These are phyloP conservation scores for Babesia gibsoni DNA, from an alignment of 169 alveolate species.

Conservation along the genomic window DNA sequence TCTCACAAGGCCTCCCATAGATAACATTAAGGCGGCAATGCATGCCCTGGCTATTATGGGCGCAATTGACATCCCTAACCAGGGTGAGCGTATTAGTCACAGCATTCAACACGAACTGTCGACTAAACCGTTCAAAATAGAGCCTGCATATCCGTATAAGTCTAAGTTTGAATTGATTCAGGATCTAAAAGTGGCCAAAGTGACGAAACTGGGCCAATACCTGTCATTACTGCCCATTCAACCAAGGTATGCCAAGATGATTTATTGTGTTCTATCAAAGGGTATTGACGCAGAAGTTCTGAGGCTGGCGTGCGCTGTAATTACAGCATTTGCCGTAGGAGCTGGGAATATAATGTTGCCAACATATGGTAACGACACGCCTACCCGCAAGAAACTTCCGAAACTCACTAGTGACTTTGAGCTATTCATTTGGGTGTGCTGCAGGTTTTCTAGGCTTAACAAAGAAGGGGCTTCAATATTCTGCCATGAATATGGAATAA, in stretches of 20 bases:
- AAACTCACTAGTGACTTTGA: constrained; percentile 37
- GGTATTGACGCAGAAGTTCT: neutral
- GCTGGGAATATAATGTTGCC: constrained; percentile 18
- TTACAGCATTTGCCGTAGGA: constrained; percentile 36
- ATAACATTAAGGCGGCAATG: constrained; percentile 31
- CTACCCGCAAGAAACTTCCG: neutral
- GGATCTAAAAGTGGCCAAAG: neutral
- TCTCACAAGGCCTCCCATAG: constrained; percentile 50
- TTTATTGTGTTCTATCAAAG: constrained; percentile 21
- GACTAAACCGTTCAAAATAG: constrained; percentile 11
- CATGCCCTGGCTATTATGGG: constrained; percentile 28
- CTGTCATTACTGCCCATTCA: constrained; percentile 46
- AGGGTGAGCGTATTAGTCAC: neutral
- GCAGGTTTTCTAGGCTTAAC: constrained; percentile 3
- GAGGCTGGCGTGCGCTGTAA: constrained; percentile 27
- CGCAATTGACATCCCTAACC: constrained; percentile 21
- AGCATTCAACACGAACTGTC: constrained; percentile 24
- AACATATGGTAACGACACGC: neutral
- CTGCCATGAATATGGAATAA: constrained; percentile 18
- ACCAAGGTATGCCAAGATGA: constrained; percentile 59
- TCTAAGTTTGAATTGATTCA: neutral
- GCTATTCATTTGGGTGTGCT: constrained; percentile 27
- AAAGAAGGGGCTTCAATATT: neutral
- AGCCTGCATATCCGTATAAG: constrained; percentile 5
- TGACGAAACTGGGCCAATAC: constrained; percentile 47